phyloP scores from a whole-genome alignment of 176 grass and related monocot species.

The Pharus latifolius region DNA sequence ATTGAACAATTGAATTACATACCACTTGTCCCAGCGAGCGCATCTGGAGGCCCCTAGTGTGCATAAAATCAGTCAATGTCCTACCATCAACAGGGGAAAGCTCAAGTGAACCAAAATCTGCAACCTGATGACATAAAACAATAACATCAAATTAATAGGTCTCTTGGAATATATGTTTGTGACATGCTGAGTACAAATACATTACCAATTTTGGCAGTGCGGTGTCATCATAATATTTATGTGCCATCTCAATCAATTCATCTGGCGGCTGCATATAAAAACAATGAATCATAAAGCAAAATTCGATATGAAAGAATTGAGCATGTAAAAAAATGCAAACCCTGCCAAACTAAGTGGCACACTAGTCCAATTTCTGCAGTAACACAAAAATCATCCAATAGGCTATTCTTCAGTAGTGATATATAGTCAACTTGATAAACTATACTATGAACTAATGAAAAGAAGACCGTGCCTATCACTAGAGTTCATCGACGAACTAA shows the following conservation, averaged over 20 bases:
- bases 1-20: slow-evolving; percentile 6
- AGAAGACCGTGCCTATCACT: neutral
- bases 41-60: slow-evolving; percentile 96
- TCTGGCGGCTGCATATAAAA: slow-evolving; percentile 56
- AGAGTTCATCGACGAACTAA: slow-evolving; percentile 1
- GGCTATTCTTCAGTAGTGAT: neutral
- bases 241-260: slow-evolving; percentile 92
- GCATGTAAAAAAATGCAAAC: neutral
- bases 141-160: slow-evolving; percentile 1
- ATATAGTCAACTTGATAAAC: neutral
- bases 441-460: neutral
- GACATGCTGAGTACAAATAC: slow-evolving; percentile 4
- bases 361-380: neutral
- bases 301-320: slow-evolving; percentile 8
- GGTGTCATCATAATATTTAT: slow-evolving; percentile 88
- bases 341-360: neutral
- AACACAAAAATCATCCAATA: neutral
- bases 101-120: slow-evolving; percentile 94
- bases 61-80: slow-evolving; percentile 99
- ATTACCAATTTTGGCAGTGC: slow-evolving; percentile 92
- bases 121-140: slow-evolving; percentile 50
- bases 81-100: slow-evolving; percentile 99
- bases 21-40: slow-evolving; percentile 86
- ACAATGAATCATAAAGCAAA: slow-evolving; percentile 3
- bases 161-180: neutral